Conservation (phyloP, 1,139 yeast species). For the Lodderomyces margitis region DNA sequence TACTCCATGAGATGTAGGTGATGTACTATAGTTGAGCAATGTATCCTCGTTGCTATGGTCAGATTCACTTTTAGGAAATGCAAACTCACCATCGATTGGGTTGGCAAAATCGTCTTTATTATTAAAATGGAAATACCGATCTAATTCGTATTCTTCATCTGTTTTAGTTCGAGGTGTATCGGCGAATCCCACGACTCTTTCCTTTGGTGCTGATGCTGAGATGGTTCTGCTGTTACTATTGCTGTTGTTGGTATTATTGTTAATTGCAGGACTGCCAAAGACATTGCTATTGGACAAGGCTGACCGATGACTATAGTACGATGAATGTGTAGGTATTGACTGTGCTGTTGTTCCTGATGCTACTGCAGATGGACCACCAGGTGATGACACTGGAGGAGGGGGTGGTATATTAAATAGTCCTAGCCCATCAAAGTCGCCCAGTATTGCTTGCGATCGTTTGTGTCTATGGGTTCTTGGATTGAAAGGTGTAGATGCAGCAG, state of each 20-base stretch:
- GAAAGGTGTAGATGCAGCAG: constrained; percentile 12
- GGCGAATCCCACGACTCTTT: constrained; percentile 2
- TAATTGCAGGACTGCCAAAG: background rate
- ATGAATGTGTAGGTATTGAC: constrained; percentile 3
- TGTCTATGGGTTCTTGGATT: constrained; percentile 57
- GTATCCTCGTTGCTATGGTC: background rate
- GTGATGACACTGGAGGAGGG: constrained; percentile 9
- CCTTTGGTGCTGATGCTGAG: constrained; percentile 7
- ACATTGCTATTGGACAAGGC: background rate
- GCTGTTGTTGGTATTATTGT: background rate
- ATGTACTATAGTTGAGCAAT: background rate
- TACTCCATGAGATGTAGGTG: background rate
- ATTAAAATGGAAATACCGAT: constrained; percentile 29
- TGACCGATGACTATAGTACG: background rate
- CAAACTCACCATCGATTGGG: constrained; percentile 21
- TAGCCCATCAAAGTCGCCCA: constrained; percentile 64
- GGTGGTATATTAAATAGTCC: constrained; percentile 35
- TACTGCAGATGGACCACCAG: background rate
- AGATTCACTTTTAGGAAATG: constrained; percentile 26
- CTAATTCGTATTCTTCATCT: constrained; percentile 19
- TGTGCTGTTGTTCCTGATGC: constrained; percentile 1
- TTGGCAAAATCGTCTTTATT: constrained; percentile 37
- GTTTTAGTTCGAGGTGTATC: background rate
- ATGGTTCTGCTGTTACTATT: background rate
- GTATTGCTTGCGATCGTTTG: constrained; percentile 68